Evolutionary conservation across 176 grass and related monocot genomes (phyloP), one percentile per base, ranked within the genome.

Genomic region (Musa itinerans): DNA sequence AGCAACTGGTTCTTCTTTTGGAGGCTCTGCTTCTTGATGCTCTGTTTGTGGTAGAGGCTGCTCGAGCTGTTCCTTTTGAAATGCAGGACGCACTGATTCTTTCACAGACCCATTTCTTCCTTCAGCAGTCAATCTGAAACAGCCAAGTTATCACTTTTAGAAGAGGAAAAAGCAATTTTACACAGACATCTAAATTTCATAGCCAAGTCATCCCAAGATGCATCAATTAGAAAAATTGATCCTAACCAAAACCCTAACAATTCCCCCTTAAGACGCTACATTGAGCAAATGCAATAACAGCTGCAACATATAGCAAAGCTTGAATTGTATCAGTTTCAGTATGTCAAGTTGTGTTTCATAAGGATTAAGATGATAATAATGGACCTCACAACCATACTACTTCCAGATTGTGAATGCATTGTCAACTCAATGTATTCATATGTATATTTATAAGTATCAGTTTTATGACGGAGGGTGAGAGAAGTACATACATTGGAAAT

Each of bases 401-500:
- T 43, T 43, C 6, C 34, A 43, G 4, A 5, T 43, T 43, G 34
- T 43, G 34, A 43, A 43, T 43, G 34, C 34, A 43, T 43, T 43
- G 34, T 43, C 34, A 43, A 43, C 34, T 43, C 34, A 43, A 43
- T 43, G 34, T 6, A 43, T 0, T 43, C 34, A 43, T 6, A 43
- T 43, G 34, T 43, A 55, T 16, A 7, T 2, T 53, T 24, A 68
- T 10, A 66, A 16, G 10, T 22, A 65, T 69, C 11, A 1, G 17
- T 23, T 52, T 13, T 9, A 23, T 12, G 7, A 17, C 19, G 70
- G 65, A 50, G n/a, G 17, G 11, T 2, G 15, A 1, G 65, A 2
- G 19, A 72, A 53, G 71, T 58, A 63, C 79, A 20, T 86, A 92
- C 90, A 82, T 92, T 21, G 90, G 90, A 87, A 92, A 92, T 12